phyloP scores from a whole-genome alignment of 169 alveolate species.

The Eimeria acervulina region DNA sequence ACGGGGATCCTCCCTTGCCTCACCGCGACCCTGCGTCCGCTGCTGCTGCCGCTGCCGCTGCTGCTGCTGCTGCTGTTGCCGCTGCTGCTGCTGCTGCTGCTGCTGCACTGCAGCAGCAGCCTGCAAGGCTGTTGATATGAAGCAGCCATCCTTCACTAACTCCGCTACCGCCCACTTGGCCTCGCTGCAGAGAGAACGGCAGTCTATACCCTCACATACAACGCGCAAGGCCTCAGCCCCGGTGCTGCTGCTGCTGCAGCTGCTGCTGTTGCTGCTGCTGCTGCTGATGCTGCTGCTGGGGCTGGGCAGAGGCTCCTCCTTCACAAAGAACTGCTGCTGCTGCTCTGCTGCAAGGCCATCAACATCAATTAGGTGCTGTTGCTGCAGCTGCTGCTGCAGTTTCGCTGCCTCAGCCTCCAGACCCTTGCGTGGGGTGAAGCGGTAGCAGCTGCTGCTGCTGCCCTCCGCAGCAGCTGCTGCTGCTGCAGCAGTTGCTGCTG shows the following conservation, averaged over 20 bases:
- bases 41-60: neutral
- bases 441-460: slow-evolving; percentile 12
- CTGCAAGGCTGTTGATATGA: slow-evolving; percentile 35
- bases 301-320: neutral
- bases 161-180: slow-evolving; percentile 24
- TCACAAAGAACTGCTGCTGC: slow-evolving; percentile 40
- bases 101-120: slow-evolving; percentile 74
- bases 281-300: slow-evolving; percentile 7
- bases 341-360: slow-evolving; percentile 36
- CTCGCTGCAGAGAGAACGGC: slow-evolving; percentile 34
- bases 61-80: slow-evolving; percentile 13
- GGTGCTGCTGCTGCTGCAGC: slow-evolving; percentile 48
- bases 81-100: slow-evolving; percentile 64
- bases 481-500: slow-evolving; percentile 16
- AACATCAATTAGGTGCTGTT: slow-evolving; percentile 46
- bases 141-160: slow-evolving; percentile 45
- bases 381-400: slow-evolving; percentile 66
- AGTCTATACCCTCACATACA: slow-evolving; percentile 44
- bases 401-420: slow-evolving; percentile 31
- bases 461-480: slow-evolving; percentile 28
- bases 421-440: slow-evolving; percentile 16
- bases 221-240: slow-evolving; percentile 23
- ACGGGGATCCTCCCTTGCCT: neutral
- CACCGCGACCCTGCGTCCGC: slow-evolving; percentile 6
- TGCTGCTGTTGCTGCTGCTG: slow-evolving; percentile 67